phyloP scores from a whole-genome alignment of 1,139 yeast genomes.

The Yamadazyma conglobata region DNA sequence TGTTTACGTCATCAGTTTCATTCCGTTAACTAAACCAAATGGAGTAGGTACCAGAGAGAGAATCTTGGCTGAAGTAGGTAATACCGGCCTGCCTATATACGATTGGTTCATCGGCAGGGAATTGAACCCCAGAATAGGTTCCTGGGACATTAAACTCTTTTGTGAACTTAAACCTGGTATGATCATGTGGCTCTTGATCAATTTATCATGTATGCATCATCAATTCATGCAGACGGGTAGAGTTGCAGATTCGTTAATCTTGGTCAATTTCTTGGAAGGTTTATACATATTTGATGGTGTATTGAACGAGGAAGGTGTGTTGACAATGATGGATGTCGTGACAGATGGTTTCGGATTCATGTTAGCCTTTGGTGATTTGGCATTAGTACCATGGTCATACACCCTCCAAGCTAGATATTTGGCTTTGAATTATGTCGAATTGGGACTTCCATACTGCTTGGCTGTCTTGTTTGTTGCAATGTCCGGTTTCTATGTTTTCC shows the following conservation, averaged over 20 bases:
- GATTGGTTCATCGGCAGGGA: conserved; percentile 99
- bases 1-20: conserved; percentile 66
- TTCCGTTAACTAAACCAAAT: conserved; percentile 51
- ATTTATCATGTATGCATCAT: conserved; percentile 75
- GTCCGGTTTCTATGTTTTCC: conserved; percentile 78
- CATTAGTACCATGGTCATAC: conserved; percentile 93
- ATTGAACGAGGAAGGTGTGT: conserved; percentile 79
- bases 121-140: conserved; percentile 84
- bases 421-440: conserved; percentile 47
- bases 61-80: conserved; percentile 82
- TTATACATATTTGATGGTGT: conserved; percentile 91
- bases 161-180: conserved; percentile 96
- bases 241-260: conserved; percentile 67
- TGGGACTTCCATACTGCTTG: conserved; percentile 42
- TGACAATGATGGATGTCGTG: conserved; percentile 93
- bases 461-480: conserved; percentile 44
- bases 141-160: conserved; percentile 83
- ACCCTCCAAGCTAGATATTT: conserved; percentile 80
- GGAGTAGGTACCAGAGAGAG: conserved; percentile 59
- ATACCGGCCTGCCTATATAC: conserved; percentile 68
- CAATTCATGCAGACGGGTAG: conserved; percentile 64
- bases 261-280: conserved; percentile 69
- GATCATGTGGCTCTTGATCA: conserved; percentile 78
- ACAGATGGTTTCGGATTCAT: conserved; percentile 97
- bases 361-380: conserved; percentile 91